Conservation (phyloP, 805 yeast species). For the Sugiyamaella lignohabitans region DNA sequence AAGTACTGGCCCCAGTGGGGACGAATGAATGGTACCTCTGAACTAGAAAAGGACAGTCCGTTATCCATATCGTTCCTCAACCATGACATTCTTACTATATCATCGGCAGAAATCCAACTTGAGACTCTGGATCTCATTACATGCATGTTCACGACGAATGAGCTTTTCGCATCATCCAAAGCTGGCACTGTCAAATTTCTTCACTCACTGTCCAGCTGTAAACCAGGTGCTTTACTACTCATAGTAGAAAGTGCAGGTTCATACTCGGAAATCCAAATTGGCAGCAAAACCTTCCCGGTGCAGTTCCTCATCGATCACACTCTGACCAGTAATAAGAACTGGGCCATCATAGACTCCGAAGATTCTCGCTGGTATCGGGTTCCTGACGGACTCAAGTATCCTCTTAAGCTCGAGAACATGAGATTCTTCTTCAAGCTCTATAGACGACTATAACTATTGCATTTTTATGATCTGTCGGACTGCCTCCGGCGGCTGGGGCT, state of each 20-base stretch:
- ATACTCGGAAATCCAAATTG: constrained; percentile 71
- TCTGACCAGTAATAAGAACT: constrained; percentile 54
- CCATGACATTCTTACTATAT: constrained; percentile 22
- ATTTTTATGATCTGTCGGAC: neutral
- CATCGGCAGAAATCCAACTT: constrained; percentile 26
- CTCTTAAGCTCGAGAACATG: constrained; percentile 77
- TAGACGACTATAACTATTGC: constrained; percentile 39
- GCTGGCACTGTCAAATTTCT: constrained; percentile 54
- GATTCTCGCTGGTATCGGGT: constrained; percentile 81
- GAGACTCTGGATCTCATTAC: constrained; percentile 49
- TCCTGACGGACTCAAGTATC: constrained; percentile 47
- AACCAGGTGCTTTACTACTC: constrained; percentile 51
- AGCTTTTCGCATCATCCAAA: constrained; percentile 65
- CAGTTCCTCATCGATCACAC: constrained; percentile 73
- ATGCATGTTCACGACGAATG: constrained; percentile 79
- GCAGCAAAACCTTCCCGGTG: constrained; percentile 72
- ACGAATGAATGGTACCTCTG: constrained; percentile 1
- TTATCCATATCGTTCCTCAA: constrained; percentile 14
- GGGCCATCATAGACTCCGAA: constrained; percentile 59
- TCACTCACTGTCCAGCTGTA: constrained; percentile 45
- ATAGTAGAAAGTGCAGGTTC: constrained; percentile 89
- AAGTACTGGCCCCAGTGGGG: constrained; percentile 41
- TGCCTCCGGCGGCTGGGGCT: neutral
- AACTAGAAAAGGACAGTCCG: neutral
- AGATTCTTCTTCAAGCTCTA: constrained; percentile 76